These are phyloP conservation scores for Tricholoma furcatifolium DNA, from an alignment of 768 basidiomycete genomes.

Conservation along the genomic window DNA sequence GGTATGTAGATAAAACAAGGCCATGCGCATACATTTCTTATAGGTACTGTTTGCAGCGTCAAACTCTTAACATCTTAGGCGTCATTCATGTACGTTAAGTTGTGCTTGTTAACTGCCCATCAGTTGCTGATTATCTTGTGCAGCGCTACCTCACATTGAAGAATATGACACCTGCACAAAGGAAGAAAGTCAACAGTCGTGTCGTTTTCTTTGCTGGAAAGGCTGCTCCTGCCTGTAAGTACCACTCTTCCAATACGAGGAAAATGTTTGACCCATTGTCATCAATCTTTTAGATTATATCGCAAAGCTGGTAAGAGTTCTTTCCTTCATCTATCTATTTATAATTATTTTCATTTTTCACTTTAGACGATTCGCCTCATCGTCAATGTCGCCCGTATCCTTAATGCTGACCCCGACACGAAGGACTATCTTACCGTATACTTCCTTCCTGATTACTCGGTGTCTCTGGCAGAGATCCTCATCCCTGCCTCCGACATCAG, in stretches of 20 bases:
- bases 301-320: constrained; percentile 70
- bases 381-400: constrained; percentile 79
- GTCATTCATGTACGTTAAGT: constrained; percentile 69
- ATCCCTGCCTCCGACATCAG: constrained; percentile 93
- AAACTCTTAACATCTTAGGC: constrained; percentile 91
- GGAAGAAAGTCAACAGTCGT: constrained; percentile 79
- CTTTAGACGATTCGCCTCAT: constrained; percentile 86
- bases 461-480: constrained; percentile 77
- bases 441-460: constrained; percentile 97
- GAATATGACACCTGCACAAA: constrained; percentile 70
- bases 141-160: constrained; percentile 85
- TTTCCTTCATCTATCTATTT: neutral
- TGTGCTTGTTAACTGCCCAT: neutral
- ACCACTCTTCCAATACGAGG: too few relatives aligned
- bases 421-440: constrained; percentile 83
- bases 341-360: neutral
- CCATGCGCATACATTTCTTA: neutral
- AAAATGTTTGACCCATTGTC: neutral
- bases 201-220: constrained; percentile 99
- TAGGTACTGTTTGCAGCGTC: constrained; percentile 52
- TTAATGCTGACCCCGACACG: constrained; percentile 86
- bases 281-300: constrained; percentile 63
- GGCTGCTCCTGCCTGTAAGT: constrained; percentile 89
- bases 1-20: constrained; percentile 31
- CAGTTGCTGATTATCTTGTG: constrained; percentile 1